Base-by-base conservation (phyloP, 768 basidiomycete species). In the Pulveroboletus frians region DNA sequence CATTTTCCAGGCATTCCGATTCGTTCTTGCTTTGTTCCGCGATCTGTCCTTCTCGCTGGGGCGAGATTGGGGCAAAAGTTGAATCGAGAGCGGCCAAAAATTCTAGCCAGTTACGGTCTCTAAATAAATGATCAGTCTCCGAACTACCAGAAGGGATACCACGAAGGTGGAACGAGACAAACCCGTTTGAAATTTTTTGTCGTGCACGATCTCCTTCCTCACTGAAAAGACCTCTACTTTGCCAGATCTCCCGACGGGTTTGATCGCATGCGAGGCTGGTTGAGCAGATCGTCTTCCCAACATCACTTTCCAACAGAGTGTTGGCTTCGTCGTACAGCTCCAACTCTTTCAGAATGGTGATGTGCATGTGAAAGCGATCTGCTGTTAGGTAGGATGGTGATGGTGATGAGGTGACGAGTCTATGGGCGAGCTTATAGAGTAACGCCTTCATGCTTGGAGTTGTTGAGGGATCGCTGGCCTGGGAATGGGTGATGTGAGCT, bases 31-130 rank as follows among this genome's bases (percentile, higher is more conserved):
- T 67, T 9, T 65, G 63, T 35, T 74, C 70, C n/a, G 63, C 61
- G 17, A 65, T 43, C 6, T 60, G 63, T 5, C 59, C 46, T 6
- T 59, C 52, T 37, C 53, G 51, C 10, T 57, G 56, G 38, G 64
- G 54, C 1, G 66, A 59, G 35, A 73, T 46, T 43, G 71, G 64
- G 34, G 69, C 65, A 53, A 92, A 83, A 9, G 83, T 74, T 1
- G 80, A 81, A 52, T 92, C 84, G 5, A 92, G 66, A 18, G 91
- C 68, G 6, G 88, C 77, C 37, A 88, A 64, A 62, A 92, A 90
- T 58, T 90, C 88, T 5, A 88, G 72, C 90, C 91, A 92, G 58
- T 92, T 92, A 32, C 88, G 84, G 59, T 92, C 86, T 32, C 89
- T 79, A 46, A n/a, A 59, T 9, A 27, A 38, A 53, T 18, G 1